A percentile compares a stretch with the other conserved stretches of the same genome.
Conservation (phyloP, 2,329 filamentous ascomycete species). For the Trichoderma sp. region DNA sequence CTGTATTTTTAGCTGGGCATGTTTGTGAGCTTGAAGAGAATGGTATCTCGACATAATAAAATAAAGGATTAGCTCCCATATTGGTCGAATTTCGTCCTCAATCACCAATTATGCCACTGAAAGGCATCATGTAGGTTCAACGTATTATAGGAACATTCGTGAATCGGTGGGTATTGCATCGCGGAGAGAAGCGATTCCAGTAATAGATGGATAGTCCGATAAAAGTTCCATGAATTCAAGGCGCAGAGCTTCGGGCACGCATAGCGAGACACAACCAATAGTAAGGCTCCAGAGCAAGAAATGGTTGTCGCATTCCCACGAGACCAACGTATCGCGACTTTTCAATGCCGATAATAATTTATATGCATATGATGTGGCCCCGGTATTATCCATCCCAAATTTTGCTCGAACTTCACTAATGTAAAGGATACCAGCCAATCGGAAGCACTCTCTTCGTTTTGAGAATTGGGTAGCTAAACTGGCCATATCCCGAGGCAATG, state of each 20-base stretch:
- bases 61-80: too few species aligned
- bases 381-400: constrained; percentile 10
- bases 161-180: background rate
- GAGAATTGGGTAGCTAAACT: background rate
- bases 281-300: background rate
- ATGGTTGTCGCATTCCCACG: background rate
- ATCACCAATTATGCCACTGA: background rate
- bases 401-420: constrained; percentile 2
- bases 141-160: background rate
- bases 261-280: background rate
- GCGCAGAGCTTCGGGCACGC: constrained; percentile 2
- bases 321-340: background rate
- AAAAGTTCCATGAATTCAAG: constrained; percentile 6
- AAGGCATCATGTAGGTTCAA: background rate
- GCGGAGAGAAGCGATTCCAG: background rate
- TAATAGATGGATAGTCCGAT: background rate
- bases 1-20: background rate
- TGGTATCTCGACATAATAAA: background rate
- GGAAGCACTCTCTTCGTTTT: constrained; percentile 4
- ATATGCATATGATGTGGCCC: background rate
- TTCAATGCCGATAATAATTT: background rate
- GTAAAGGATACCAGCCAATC: background rate
- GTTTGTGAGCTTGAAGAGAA: background rate
- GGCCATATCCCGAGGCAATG: background rate
- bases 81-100: background rate